A percentile compares a stretch with the other conserved stretches of the same genome.
Conservation (phyloP, 768 basidiomycete genomes). For the Mycena venus region DNA sequence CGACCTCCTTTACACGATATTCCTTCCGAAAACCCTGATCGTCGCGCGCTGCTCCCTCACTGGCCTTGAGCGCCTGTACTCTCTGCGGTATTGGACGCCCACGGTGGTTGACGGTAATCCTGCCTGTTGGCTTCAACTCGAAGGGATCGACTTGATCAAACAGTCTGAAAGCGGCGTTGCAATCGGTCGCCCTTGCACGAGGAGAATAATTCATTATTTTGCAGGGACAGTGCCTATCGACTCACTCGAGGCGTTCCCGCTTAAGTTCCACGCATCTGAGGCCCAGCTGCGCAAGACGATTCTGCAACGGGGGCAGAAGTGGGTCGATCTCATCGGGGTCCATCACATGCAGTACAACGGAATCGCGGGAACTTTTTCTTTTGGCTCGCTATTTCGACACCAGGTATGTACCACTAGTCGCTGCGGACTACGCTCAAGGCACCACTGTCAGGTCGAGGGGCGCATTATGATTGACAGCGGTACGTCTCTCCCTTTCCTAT, state of each 20-base stretch:
- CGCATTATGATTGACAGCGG: constrained; percentile 74
- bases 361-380: no score
- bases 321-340: constrained; percentile 65
- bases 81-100: constrained; percentile 56
- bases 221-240: no score
- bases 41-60: constrained; percentile 67
- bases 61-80: constrained; percentile 63
- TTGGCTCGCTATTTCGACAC: no score
- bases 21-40: constrained; percentile 66
- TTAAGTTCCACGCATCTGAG: constrained; percentile 63
- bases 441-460: constrained; percentile 57
- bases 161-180: constrained; percentile 52
- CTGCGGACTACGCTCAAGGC: no score
- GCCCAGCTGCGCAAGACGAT: constrained; percentile 56
- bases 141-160: constrained; percentile 62
- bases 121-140: constrained; percentile 60
- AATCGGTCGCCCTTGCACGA: constrained; percentile 60
- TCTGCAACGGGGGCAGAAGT: constrained; percentile 66
- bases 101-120: constrained; percentile 50
- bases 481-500: constrained; percentile 53
- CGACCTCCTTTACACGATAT: constrained; percentile 66
- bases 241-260: constrained; percentile 64
- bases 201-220: no score
- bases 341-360: constrained; percentile 73
- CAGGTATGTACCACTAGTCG: no score